These are phyloP conservation scores for Triticum dicoccoides DNA, from an alignment of 176 grass and related monocot genomes.

Conservation along the genomic window DNA sequence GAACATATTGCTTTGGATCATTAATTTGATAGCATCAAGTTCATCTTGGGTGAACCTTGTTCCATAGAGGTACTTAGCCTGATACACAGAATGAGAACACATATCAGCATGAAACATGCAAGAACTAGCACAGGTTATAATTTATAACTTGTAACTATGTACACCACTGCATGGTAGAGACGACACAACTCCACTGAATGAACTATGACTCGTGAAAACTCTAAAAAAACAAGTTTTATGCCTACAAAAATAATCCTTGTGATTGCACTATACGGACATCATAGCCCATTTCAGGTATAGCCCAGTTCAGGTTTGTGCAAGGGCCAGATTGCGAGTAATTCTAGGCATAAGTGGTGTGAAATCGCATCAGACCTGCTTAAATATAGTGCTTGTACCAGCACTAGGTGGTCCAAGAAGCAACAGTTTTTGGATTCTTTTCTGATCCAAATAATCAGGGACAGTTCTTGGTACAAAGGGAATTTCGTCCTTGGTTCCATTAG, in stretches of 20 bases:
- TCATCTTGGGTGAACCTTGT: slow-evolving; percentile 76
- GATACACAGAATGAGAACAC: slow-evolving; percentile 15
- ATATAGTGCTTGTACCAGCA: slow-evolving; percentile 93
- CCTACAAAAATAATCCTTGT: neutral
- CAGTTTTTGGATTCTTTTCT: slow-evolving; percentile 87
- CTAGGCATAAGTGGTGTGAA: neutral
- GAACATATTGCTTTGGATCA: slow-evolving; percentile 99
- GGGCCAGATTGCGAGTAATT: too few relatives aligned
- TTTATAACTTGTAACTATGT: neutral
- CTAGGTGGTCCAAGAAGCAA: slow-evolving; percentile 76
- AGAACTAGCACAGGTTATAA: neutral
- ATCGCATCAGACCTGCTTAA: slow-evolving; percentile 70
- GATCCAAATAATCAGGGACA: slow-evolving; percentile 84
- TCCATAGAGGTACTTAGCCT: slow-evolving; percentile 88
- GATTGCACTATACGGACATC: neutral
- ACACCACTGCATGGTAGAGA: neutral
- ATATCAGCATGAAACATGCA: slow-evolving; percentile 19
- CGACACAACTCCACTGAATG: neutral
- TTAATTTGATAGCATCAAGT: slow-evolving; percentile 85
- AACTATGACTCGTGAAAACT: neutral
- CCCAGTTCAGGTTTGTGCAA: neutral
- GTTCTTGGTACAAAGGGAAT: slow-evolving; percentile 51
- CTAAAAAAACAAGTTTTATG: neutral
- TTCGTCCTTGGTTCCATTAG: slow-evolving; percentile 64
- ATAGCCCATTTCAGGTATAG: neutral